A percentile compares a stretch with the other conserved stretches of the same genome.
These are phyloP conservation scores for Platanus orientalis DNA, from an alignment of 164 flowering plant genomes.

Conservation along the genomic window DNA sequence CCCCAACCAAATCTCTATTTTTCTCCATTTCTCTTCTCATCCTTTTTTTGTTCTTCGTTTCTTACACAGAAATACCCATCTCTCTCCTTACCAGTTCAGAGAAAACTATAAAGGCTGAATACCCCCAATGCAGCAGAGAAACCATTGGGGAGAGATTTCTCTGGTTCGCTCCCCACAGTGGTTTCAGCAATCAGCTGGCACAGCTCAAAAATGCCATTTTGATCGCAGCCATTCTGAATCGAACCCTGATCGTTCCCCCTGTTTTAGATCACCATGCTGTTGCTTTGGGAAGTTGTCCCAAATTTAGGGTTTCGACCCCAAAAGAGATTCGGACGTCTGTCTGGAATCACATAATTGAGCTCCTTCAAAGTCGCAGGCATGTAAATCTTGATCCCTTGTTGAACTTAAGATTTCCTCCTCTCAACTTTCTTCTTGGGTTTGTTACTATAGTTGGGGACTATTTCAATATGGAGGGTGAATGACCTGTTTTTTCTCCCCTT, in stretches of 20 bases:
- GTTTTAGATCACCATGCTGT: conserved; percentile 90
- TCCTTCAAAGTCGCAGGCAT: conserved; percentile 56
- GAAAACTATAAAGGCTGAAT: conserved; percentile 8
- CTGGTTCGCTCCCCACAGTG: conserved; percentile 91
- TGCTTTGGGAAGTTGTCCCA: conserved; percentile 90
- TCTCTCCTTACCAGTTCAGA: conserved; percentile 15
- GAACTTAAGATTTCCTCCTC: not conserved
- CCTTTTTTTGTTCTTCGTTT: conserved; percentile 27
- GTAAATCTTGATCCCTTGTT: conserved; percentile 1
- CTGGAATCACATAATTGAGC: conserved; percentile 65
- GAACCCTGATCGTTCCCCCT: conserved; percentile 86
- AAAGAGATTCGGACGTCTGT: conserved; percentile 54
- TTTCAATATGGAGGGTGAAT: no score
- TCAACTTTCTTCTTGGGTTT: no score
- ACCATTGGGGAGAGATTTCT: conserved; percentile 43
- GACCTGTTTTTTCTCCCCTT: not conserved
- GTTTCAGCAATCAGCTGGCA: conserved; percentile 91
- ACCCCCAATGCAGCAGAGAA: conserved; percentile 21
- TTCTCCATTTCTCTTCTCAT: conserved; percentile 15
- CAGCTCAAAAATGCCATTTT: conserved; percentile 79
- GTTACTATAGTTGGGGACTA: no score
- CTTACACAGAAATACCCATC: conserved; percentile 16
- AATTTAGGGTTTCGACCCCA: conserved; percentile 71
- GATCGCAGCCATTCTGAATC: conserved; percentile 69
- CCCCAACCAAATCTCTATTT: conserved; percentile 2